Evolutionary conservation across 1,139 yeast genomes (phyloP).

Genomic region (Spencermartinsiella ligniputridi): DNA sequence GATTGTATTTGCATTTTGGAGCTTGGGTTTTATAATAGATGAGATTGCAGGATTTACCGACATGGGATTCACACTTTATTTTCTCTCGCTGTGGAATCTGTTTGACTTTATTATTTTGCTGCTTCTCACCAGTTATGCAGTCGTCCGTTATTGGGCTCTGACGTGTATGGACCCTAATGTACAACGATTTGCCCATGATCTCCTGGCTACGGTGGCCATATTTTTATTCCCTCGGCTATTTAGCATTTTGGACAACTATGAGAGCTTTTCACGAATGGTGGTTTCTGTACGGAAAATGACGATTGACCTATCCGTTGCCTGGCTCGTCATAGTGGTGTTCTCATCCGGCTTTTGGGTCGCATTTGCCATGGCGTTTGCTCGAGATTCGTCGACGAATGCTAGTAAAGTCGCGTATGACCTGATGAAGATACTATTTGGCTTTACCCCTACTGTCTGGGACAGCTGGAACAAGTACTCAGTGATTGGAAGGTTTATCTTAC

Average conservation of each 20-base stretch:
- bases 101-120: conserved; percentile 34
- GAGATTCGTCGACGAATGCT: conserved; percentile 39
- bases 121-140: conserved; percentile 30
- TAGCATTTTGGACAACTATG: conserved; percentile 51
- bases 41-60: conserved; percentile 36
- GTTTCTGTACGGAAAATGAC: conserved; percentile 53
- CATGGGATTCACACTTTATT: conserved; percentile 36
- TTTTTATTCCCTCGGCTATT: conserved; percentile 52
- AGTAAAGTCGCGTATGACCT: conserved; percentile 51
- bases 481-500: conserved; percentile 47
- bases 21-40: conserved; percentile 36
- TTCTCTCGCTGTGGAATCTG: conserved; percentile 38
- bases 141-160: conserved; percentile 21
- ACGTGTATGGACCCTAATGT: conserved; percentile 5
- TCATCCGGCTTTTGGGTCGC: conserved; percentile 58
- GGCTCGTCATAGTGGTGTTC: conserved; percentile 47
- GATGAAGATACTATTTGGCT: conserved; percentile 55
- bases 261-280: conserved; percentile 50
- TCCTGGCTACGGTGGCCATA: conserved; percentile 50
- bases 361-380: conserved; percentile 48
- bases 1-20: conserved; percentile 34
- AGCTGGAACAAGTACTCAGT: conserved; percentile 51
- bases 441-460: conserved; percentile 62
- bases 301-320: conserved; percentile 51
- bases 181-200: conserved; percentile 35